These are phyloP conservation scores for Cercospora janseana DNA, from an alignment of 2,329 filamentous ascomycete species.

Conservation along the genomic window DNA sequence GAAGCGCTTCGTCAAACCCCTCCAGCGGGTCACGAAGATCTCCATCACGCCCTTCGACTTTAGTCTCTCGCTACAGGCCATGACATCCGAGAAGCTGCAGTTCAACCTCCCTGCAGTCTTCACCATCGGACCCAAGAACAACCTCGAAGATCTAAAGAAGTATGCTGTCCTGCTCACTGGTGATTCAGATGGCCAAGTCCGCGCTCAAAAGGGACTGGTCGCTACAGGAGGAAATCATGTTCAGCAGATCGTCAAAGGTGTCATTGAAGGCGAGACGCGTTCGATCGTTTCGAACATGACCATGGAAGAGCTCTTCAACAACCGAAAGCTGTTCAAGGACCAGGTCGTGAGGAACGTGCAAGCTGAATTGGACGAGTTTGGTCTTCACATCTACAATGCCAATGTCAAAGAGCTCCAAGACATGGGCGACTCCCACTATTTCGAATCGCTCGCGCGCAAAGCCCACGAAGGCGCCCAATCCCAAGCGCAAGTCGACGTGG, in stretches of 20 bases:
- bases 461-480: constrained; percentile 82
- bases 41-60: constrained; percentile 67
- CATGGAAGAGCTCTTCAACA: constrained; percentile 87
- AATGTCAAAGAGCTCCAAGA: constrained; percentile 88
- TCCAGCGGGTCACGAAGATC: constrained; percentile 55
- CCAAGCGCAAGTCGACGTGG: constrained; percentile 66
- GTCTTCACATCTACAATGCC: constrained; percentile 64
- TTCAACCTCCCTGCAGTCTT: constrained; percentile 81
- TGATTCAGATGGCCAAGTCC: constrained; percentile 50
- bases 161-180: constrained; percentile 74
- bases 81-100: constrained; percentile 85
- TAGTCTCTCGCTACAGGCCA: constrained; percentile 76
- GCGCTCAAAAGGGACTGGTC: constrained; percentile 39
- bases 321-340: constrained; percentile 46
- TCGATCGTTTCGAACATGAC: constrained; percentile 83
- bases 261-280: constrained; percentile 84
- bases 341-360: constrained; percentile 64
- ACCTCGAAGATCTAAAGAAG: constrained; percentile 68
- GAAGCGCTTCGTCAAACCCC: constrained; percentile 68
- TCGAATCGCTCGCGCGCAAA: constrained; percentile 76
- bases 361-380: constrained; percentile 75
- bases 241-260: constrained; percentile 81
- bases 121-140: constrained; percentile 77
- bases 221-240: constrained; percentile 62
- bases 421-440: constrained; percentile 74